phyloP scores from a whole-genome alignment of 225 moss, liverwort and hornwort species.

The Polytrichum commune region DNA sequence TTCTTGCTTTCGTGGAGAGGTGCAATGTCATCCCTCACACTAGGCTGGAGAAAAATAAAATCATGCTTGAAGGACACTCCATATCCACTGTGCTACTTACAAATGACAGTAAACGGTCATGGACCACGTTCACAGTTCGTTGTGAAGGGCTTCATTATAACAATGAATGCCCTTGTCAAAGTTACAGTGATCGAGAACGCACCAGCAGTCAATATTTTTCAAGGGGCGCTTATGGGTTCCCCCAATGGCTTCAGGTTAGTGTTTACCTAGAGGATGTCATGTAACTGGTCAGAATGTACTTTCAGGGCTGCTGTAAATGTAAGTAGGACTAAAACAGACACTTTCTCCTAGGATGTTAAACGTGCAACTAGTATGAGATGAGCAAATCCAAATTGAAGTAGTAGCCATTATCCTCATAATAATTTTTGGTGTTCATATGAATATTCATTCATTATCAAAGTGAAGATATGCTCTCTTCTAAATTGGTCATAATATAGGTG shows the following conservation, averaged over 20 bases:
- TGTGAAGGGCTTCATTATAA: constrained; percentile 58
- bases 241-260: constrained; percentile 87
- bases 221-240: constrained; percentile 85
- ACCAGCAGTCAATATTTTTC: constrained; percentile 36
- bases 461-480: too few relatives aligned
- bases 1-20: constrained; percentile 49
- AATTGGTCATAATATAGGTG: too few relatives aligned
- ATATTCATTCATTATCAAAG: too few relatives aligned
- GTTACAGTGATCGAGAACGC: constrained; percentile 38
- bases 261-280: constrained; percentile 1
- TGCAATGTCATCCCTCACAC: constrained; percentile 70
- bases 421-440: too few relatives aligned
- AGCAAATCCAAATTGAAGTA: too few relatives aligned
- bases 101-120: constrained; percentile 56
- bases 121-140: constrained; percentile 55
- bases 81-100: constrained; percentile 46
- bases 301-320: background rate
- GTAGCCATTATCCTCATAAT: too few relatives aligned
- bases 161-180: constrained; percentile 74
- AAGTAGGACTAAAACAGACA: background rate
- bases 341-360: too few relatives aligned
- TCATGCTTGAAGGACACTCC: constrained; percentile 45
- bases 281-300: background rate
- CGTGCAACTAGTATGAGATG: too few relatives aligned
- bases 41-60: constrained; percentile 42